Percentiles rank a stretch among this genome's conserved stretches.
Conservation (phyloP, 192 early-diverging fungal species). For the Coemansia sp. region DNA sequence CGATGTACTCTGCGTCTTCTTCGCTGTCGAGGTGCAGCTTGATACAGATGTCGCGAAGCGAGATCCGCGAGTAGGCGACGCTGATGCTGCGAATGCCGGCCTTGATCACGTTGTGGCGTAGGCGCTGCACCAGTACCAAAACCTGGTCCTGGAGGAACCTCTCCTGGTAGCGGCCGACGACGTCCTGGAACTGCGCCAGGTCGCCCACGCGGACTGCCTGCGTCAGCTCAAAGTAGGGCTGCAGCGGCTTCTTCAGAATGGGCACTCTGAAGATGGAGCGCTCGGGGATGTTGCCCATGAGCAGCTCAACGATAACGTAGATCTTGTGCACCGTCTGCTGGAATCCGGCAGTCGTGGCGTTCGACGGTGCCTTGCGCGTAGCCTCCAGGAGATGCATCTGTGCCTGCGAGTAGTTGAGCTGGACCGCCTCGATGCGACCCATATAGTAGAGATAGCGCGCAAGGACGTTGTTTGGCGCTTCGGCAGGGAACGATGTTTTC, state of each 20-base stretch:
- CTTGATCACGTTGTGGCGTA: slow-evolving; percentile 99
- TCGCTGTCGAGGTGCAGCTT: slow-evolving; percentile 97
- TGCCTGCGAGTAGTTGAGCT: slow-evolving; percentile 93
- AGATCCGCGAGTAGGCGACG: slow-evolving; percentile 93
- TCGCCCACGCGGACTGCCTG: slow-evolving; percentile 97
- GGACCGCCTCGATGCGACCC: slow-evolving; percentile 95
- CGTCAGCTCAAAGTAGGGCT: slow-evolving; percentile 92
- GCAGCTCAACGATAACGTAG: slow-evolving; percentile 92
- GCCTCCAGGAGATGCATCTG: slow-evolving; percentile 88
- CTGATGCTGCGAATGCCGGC: slow-evolving; percentile 97
- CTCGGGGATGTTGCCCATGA: slow-evolving; percentile 99
- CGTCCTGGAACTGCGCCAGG: slow-evolving; percentile 88
- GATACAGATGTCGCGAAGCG: slow-evolving; percentile 91
- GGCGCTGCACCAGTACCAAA: slow-evolving; percentile 84
- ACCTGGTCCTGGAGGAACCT: slow-evolving; percentile 87
- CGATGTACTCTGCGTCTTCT: slow-evolving; percentile 99
- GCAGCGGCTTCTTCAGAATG: slow-evolving; percentile 75
- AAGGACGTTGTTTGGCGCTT: slow-evolving; percentile 87
- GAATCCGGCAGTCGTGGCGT: slow-evolving; percentile 85
- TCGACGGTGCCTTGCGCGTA: slow-evolving; percentile 92
- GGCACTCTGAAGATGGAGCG: slow-evolving; percentile 88
- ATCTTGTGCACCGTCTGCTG: slow-evolving; percentile 95
- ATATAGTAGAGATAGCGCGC: slow-evolving; percentile 96
- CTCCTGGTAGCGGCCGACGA: slow-evolving; percentile 66
- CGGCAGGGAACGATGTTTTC: slow-evolving; percentile 86